Evolutionary conservation across 495 filamentous ascomycete genomes (phyloP).

Genomic region (Aspergillus biplanus): DNA sequence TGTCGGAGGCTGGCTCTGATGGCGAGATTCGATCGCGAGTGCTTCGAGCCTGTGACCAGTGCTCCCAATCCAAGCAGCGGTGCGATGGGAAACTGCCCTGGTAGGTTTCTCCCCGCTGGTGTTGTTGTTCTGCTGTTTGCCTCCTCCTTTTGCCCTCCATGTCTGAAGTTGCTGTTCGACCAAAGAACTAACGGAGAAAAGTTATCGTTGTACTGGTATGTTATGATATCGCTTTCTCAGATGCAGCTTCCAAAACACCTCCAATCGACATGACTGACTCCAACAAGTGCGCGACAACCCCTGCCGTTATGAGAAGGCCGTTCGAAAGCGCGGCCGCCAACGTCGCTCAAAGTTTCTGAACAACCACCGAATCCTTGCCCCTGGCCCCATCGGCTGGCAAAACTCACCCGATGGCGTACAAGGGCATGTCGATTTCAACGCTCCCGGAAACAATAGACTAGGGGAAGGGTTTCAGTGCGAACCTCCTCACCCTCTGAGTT

Average conservation of each 20-base stretch:
- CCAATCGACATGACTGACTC: background rate
- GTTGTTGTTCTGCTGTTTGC: background rate
- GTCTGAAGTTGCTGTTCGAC: no score
- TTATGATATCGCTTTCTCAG: constrained; percentile 7
- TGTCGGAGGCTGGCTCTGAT: background rate
- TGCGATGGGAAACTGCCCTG: constrained; percentile 14
- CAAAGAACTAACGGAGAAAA: background rate
- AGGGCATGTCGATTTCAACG: background rate
- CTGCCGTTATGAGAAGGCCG: constrained; percentile 16
- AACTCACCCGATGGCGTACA: background rate
- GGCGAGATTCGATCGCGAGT: constrained; percentile 16
- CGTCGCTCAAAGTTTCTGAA: constrained; percentile 6
- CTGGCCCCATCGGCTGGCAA: constrained; percentile 4
- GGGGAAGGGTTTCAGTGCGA: background rate
- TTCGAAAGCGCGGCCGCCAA: constrained; percentile 15
- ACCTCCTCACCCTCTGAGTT: no score
- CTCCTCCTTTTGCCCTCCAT: background rate
- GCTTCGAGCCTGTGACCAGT: constrained; percentile 17
- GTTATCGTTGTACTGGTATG: constrained; percentile 13
- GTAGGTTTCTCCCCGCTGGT: background rate
- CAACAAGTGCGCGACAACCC: background rate
- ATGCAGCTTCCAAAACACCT: background rate
- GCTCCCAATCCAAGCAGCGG: constrained; percentile 19
- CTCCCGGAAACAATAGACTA: background rate
- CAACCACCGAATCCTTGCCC: constrained; percentile 8